Base-by-base conservation (phyloP, 2,329 filamentous ascomycete species). In the Malbranchea cinnamomea region DNA sequence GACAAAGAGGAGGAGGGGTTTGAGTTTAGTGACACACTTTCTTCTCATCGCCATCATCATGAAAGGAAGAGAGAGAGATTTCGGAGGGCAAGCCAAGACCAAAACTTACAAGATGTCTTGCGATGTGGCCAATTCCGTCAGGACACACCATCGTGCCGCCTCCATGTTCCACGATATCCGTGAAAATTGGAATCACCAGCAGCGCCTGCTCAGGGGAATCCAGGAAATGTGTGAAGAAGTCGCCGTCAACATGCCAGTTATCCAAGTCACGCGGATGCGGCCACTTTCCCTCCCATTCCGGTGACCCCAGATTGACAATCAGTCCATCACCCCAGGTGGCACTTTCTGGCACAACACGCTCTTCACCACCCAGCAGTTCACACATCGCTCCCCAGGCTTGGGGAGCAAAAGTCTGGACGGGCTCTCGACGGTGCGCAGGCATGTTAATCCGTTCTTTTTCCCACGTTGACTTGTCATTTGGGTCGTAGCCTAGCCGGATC, bases 161-260 rank as follows among this genome's bases (percentile, higher is more conserved):
- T 4, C 70, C 74, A 19, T 63, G 59, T 0, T 66, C 50, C 6
- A 56, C 52, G 30, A 80, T 68, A 44, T 79, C 73, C 1, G 63
- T 71, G 54, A 74, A 80, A 4, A 79, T 49, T 2, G 75, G 74
- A 23, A 77, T 78, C 8, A 79, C 71, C 1, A 80, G 59, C 9
- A 80, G 52, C 0, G 62, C 76, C 48, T 81, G 76, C 53, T 81
- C 76, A 0, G 69, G 69, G 12, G 68, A 74, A 46, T 80, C 75
- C 20, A 81, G 65, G 40, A 74, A 81, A 54, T 80, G 75, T 4
- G 75, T 62, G 47, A 80, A 80, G 49, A 78, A 79, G 41, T 80
- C 74, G 6, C 75, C 74, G 49, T 79, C 74, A 11, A 77, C 71
- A 49, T 79, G 75, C 74, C 75, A 80, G 13, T 59, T 59, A 5